Percentiles rank a stretch among this genome's conserved stretches.
phyloP scores from a whole-genome alignment of 805 yeast species.

The Saccharomyces mikatae region DNA sequence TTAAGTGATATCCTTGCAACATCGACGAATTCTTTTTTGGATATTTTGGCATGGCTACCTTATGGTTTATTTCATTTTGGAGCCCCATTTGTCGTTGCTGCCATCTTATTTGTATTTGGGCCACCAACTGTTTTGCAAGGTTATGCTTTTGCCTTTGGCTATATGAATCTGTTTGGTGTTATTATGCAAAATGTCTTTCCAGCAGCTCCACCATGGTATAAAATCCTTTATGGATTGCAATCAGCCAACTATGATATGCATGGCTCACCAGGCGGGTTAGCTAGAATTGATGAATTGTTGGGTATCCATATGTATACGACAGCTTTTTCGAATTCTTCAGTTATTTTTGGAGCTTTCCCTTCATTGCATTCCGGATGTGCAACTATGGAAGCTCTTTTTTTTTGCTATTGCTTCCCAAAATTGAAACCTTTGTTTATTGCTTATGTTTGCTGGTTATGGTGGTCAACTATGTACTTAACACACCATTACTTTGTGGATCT shows the following conservation, averaged over 20 bases:
- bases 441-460: constrained; percentile 94
- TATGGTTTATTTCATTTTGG: constrained; percentile 87
- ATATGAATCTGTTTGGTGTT: constrained; percentile 85
- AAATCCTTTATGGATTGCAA: constrained; percentile 69
- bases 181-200: constrained; percentile 76
- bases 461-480: constrained; percentile 95
- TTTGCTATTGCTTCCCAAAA: constrained; percentile 74
- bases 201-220: constrained; percentile 97
- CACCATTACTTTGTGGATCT: constrained; percentile 94
- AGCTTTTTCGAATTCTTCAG: constrained; percentile 77
- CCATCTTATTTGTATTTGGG: constrained; percentile 70
- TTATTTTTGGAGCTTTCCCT: constrained; percentile 86
- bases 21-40: constrained; percentile 54
- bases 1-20: constrained; percentile 77
- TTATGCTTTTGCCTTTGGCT: constrained; percentile 90
- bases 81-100: constrained; percentile 84
- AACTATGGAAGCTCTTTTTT: constrained; percentile 83
- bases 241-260: constrained; percentile 88
- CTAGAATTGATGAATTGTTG: constrained; percentile 69
- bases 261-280: constrained; percentile 95
- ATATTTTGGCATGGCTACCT: constrained; percentile 90
- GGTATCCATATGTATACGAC: constrained; percentile 79
- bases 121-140: constrained; percentile 82
- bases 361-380: constrained; percentile 92
- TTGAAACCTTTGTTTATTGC: constrained; percentile 55